These are phyloP conservation scores for Xylaria sp. DNA, from an alignment of 2,329 filamentous ascomycete species.

Conservation along the genomic window DNA sequence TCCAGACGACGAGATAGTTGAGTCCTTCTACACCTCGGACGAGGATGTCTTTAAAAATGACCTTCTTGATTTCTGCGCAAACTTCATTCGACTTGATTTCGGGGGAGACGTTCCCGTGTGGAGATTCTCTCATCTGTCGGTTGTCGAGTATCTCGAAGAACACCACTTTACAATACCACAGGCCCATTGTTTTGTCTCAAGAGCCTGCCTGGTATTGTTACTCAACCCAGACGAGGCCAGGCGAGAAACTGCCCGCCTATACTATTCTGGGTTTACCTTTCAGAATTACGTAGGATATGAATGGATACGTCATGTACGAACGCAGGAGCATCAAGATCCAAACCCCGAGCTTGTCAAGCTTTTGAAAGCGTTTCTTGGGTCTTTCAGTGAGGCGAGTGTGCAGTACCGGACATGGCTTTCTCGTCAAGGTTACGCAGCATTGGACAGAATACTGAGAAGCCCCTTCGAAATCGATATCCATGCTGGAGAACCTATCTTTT, in stretches of 20 bases:
- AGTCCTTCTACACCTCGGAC: conserved; percentile 1
- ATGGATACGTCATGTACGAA: conserved; percentile 12
- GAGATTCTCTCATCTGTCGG: conserved; percentile 14
- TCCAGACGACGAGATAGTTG: neutral
- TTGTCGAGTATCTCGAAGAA: conserved; percentile 14
- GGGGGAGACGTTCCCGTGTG: conserved; percentile 5
- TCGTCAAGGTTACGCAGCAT: no score
- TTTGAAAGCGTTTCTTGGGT: conserved; percentile 12
- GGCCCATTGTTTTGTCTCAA: conserved; percentile 12
- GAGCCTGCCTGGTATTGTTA: conserved; percentile 5
- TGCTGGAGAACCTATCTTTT: neutral
- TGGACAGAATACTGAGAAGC: no score
- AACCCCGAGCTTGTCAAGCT: conserved; percentile 1
- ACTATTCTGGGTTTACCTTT: no score
- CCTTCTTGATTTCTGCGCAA: conserved; percentile 9
- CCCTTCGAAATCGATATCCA: neutral
- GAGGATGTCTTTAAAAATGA: conserved; percentile 1
- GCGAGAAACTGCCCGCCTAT: neutral
- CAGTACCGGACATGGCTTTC: conserved; percentile 3
- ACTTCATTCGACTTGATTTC: conserved; percentile 5
- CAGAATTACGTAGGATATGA: no score
- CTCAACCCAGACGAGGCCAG: neutral
- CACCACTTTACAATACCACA: neutral
- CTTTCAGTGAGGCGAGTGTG: neutral
- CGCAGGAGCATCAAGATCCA: conserved; percentile 2